Conservation (phyloP, 495 filamentous ascomycete genomes). For the Lophiostoma macrostomum region DNA sequence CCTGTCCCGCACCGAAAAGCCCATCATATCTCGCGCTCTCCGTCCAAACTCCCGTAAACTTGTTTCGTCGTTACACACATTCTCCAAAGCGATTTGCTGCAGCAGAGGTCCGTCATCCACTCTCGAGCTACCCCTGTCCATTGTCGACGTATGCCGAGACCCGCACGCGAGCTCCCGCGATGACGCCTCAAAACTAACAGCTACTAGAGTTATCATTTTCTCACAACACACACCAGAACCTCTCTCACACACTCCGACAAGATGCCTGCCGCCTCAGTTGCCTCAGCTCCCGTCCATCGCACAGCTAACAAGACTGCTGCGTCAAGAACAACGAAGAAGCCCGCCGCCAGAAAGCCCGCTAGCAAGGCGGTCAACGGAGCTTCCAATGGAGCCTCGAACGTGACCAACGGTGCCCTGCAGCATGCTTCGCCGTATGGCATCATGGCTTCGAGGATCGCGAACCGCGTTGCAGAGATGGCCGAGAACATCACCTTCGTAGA, state of each 20-base stretch:
- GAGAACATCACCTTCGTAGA: constrained; percentile 47
- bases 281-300: constrained; percentile 26
- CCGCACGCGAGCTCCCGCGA: constrained; percentile 2
- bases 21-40: too few relatives aligned
- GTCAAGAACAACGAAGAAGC: constrained; percentile 18
- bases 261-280: constrained; percentile 19
- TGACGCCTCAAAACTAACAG: neutral
- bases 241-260: too few relatives aligned
- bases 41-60: neutral
- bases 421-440: constrained; percentile 40
- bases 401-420: constrained; percentile 9
- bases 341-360: constrained; percentile 15
- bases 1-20: too few relatives aligned
- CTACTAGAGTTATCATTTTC: neutral
- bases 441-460: constrained; percentile 42
- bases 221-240: neutral
- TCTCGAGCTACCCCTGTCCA: neutral
- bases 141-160: constrained; percentile 9
- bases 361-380: constrained; percentile 4
- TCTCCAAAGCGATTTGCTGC: neutral
- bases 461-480: constrained; percentile 45
- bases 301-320: constrained; percentile 14
- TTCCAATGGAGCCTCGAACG: constrained; percentile 22
- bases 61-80: neutral
- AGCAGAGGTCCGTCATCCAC: too few relatives aligned